These are phyloP conservation scores for Posidonia oceanica DNA, from an alignment of 116 monocot genomes.

Conservation along the genomic window DNA sequence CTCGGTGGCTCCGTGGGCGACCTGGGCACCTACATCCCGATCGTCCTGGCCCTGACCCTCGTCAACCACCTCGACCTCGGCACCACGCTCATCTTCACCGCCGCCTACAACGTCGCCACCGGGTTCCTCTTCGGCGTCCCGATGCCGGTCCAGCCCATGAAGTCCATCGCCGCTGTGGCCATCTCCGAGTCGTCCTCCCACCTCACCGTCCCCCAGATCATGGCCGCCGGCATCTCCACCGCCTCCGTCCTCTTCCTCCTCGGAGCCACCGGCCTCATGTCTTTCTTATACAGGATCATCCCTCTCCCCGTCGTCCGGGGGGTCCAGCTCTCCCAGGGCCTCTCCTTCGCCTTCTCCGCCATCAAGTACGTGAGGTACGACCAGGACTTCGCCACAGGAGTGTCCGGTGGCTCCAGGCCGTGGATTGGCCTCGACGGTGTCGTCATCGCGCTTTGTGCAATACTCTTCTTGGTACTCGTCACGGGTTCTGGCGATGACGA, in stretches of 20 bases:
- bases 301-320: conserved; percentile 92
- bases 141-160: conserved; percentile 99
- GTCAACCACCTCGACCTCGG: conserved; percentile 67
- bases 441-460: conserved; percentile 47
- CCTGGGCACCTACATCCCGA: conserved; percentile 96
- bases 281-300: conserved; percentile 49
- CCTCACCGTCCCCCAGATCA: conserved; percentile 79
- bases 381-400: conserved; percentile 44
- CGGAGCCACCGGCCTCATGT: conserved; percentile 65
- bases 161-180: conserved; percentile 89
- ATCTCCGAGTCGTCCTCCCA: conserved; percentile 37
- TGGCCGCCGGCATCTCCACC: conserved; percentile 90
- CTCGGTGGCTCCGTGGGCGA: conserved; percentile 84
- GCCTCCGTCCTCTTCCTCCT: conserved; percentile 46
- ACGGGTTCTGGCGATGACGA: conserved; percentile 30
- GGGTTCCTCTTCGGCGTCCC: conserved; percentile 80
- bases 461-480: conserved; percentile 41
- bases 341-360: conserved; percentile 84
- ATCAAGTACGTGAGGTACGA: conserved; percentile 56
- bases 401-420: conserved; percentile 27
- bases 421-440: conserved; percentile 77
- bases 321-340: conserved; percentile 81
- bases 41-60: conserved; percentile 74
- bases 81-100: conserved; percentile 91
- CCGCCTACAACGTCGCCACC: conserved; percentile 69